Percentiles rank a stretch among this genome's conserved stretches.
Conservation (phyloP, 2,329 filamentous ascomycete species). For the Colletotrichum sp. region DNA sequence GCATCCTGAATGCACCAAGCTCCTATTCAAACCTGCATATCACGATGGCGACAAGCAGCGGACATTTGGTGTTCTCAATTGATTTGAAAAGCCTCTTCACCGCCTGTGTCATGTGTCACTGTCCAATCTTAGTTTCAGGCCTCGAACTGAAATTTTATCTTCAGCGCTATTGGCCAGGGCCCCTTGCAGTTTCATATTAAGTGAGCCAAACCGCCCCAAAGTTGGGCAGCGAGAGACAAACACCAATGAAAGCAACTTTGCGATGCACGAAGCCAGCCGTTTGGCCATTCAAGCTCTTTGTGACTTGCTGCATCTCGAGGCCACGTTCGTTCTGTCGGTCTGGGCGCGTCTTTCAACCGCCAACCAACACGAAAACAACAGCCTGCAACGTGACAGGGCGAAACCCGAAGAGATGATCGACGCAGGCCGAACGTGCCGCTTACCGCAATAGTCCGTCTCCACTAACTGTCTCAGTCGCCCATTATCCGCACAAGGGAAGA, state of each 20-base stretch:
- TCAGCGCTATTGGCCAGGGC: not conserved
- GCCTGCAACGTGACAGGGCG: not conserved
- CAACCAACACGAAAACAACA: not conserved
- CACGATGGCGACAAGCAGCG: not conserved
- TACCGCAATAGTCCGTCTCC: not conserved
- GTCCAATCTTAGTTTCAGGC: constrained; percentile 8
- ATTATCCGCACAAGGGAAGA: not conserved
- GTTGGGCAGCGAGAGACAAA: not conserved
- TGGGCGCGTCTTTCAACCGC: not conserved
- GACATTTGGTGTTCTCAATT: not conserved
- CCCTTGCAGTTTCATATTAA: constrained; percentile 13
- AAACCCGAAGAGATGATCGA: not conserved
- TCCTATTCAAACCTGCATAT: not conserved
- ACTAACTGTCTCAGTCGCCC: not conserved
- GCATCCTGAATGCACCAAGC: not conserved
- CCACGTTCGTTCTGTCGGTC: not conserved
- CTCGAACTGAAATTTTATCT: not conserved
- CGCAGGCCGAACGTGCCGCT: not conserved
- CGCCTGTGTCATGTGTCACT: not conserved
- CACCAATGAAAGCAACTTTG: not conserved
- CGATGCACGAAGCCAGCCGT: not conserved
- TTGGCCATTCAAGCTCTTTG: not conserved
- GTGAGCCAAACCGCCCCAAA: not conserved
- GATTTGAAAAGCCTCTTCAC: not conserved
- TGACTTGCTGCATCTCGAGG: not conserved